These are phyloP conservation scores for Daldinia grandis DNA, from an alignment of 495 filamentous ascomycete genomes.

Conservation along the genomic window DNA sequence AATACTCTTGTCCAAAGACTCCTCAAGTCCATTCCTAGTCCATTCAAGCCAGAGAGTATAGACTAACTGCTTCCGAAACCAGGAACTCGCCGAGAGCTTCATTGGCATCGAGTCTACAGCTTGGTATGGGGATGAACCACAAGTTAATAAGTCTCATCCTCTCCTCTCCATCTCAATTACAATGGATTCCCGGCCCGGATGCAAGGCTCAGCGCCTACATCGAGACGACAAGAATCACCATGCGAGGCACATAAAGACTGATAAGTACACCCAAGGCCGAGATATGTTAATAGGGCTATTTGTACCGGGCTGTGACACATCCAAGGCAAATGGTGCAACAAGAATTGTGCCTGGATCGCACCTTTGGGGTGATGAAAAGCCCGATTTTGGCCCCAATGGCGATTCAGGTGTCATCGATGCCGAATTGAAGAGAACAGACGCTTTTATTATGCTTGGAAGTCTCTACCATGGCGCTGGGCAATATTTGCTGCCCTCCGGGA, in stretches of 20 bases:
- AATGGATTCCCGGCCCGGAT: conserved; percentile 38
- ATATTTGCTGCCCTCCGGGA: conserved; percentile 39
- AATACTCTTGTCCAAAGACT: no score
- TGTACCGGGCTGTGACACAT: conserved; percentile 48
- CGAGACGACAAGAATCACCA: conserved; percentile 49
- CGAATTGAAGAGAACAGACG: conserved; percentile 42
- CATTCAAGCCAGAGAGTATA: neutral
- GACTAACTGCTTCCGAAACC: neutral
- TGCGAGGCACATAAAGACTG: conserved; percentile 33
- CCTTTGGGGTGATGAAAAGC: conserved; percentile 39
- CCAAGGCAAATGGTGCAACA: conserved; percentile 49
- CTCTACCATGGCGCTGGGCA: conserved; percentile 41
- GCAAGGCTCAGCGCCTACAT: conserved; percentile 42
- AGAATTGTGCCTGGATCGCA: conserved; percentile 43
- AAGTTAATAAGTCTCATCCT: conserved; percentile 37
- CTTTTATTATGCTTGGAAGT: conserved; percentile 42
- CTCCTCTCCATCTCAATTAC: conserved; percentile 41
- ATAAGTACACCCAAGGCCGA: conserved; percentile 23
- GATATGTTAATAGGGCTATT: conserved; percentile 46
- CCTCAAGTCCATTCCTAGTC: no score
- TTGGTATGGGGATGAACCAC: conserved; percentile 41
- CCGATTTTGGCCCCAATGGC: conserved; percentile 22
- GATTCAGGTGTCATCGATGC: conserved; percentile 24
- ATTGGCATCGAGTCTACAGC: conserved; percentile 26
- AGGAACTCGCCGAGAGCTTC: conserved; percentile 25